phyloP scores from a whole-genome alignment of 2,329 filamentous ascomycete genomes.

The Dactylellina sp. region DNA sequence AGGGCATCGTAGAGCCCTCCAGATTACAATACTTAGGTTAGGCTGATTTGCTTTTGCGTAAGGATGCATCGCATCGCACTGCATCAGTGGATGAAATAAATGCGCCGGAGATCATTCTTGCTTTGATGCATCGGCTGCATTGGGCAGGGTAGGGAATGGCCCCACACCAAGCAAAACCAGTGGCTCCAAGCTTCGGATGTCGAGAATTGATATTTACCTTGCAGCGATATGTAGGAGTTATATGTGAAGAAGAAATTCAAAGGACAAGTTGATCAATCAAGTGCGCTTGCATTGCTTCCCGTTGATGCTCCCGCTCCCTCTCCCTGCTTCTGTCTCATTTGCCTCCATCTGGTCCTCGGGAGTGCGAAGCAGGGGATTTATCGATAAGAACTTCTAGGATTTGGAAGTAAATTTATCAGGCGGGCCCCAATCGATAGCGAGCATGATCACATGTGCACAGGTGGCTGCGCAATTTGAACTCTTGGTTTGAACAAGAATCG shows the following conservation, averaged over 20 bases:
- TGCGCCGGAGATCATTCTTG: not conserved
- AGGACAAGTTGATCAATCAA: constrained; percentile 23
- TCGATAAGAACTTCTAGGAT: constrained; percentile 23
- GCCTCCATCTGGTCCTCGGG: not conserved
- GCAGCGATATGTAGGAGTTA: constrained; percentile 6
- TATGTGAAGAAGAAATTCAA: not conserved
- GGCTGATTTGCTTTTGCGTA: constrained; percentile 13
- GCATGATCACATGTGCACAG: constrained; percentile 39
- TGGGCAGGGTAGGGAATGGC: not conserved
- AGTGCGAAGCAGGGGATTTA: constrained; percentile 3
- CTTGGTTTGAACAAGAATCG: too few relatives aligned
- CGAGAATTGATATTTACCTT: constrained; percentile 13
- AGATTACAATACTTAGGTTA: not conserved
- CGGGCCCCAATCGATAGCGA: constrained; percentile 11
- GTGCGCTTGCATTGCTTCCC: constrained; percentile 40
- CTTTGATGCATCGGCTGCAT: not conserved
- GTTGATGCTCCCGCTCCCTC: constrained; percentile 47
- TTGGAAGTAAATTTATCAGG: not conserved
- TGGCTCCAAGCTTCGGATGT: not conserved
- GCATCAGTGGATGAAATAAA: not conserved
- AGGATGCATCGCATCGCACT: constrained; percentile 17
- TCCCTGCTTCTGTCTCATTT: constrained; percentile 37
- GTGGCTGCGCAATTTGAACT: not conserved
- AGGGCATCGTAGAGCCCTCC: too few relatives aligned
- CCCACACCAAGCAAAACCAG: not conserved